These are phyloP conservation scores for Starmerella bombi DNA, from an alignment of 805 yeast species.

Conservation along the genomic window DNA sequence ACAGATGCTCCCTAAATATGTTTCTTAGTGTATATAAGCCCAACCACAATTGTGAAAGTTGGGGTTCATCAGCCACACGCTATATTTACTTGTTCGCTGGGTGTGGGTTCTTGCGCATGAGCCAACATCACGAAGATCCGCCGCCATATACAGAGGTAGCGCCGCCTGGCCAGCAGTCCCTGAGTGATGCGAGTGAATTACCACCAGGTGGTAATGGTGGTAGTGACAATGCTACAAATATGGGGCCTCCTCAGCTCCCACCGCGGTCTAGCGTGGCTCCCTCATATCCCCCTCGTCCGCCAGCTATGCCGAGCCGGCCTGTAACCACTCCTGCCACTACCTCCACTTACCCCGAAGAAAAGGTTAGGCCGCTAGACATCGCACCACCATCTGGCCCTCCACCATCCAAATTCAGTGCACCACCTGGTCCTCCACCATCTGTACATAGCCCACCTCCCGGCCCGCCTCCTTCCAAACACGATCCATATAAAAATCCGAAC, in stretches of 20 bases:
- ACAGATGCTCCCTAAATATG: background rate
- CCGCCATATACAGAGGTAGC: conserved; percentile 19
- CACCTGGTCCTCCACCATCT: conserved; percentile 1
- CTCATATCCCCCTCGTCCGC: background rate
- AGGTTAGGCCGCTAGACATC: background rate
- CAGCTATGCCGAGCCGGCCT: background rate
- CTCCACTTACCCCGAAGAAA: background rate
- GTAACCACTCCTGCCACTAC: no score
- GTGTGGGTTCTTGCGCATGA: background rate
- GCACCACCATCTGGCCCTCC: conserved; percentile 3
- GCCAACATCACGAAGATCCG: conserved; percentile 13
- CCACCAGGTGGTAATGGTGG: background rate
- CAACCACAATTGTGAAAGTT: no score
- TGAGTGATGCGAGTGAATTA: background rate
- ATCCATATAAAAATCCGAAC: background rate
- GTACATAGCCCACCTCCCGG: conserved; percentile 5
- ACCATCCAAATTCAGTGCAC: background rate
- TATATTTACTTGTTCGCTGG: background rate
- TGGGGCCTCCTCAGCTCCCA: background rate
- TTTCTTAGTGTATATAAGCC: background rate
- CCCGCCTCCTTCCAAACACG: conserved; percentile 4
- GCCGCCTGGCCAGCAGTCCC: background rate
- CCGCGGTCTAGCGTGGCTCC: no score
- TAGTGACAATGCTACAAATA: background rate
- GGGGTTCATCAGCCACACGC: background rate